Conservation (phyloP, 306 rosid genomes). For the Prunus padus region DNA sequence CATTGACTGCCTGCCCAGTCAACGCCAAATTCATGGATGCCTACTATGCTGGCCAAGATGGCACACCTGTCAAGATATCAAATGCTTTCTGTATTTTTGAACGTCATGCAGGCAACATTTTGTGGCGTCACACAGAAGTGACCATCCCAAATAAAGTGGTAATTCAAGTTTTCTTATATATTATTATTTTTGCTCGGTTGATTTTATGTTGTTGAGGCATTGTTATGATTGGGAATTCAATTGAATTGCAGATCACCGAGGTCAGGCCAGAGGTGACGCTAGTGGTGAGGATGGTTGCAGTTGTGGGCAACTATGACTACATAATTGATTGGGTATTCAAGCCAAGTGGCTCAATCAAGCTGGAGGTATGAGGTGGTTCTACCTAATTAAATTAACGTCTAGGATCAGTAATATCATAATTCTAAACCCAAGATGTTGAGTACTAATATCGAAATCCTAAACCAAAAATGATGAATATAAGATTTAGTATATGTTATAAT, state of each 20-base stretch:
- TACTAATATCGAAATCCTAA: no score
- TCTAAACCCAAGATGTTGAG: no score
- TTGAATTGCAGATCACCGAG: constrained; percentile 40
- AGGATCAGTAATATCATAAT: no score
- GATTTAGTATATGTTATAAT: no score
- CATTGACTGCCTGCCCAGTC: constrained; percentile 48
- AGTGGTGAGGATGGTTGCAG: constrained; percentile 47
- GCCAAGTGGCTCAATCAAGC: constrained; percentile 56
- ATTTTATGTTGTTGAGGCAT: neutral
- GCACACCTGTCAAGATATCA: constrained; percentile 40
- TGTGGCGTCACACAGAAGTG: constrained; percentile 69
- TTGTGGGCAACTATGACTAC: constrained; percentile 53
- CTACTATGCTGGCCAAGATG: constrained; percentile 39
- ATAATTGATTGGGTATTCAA: constrained; percentile 61
- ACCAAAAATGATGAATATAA: no score
- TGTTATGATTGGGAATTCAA: neutral
- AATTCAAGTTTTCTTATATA: neutral
- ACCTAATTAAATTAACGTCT: no score
- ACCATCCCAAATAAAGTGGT: constrained; percentile 36
- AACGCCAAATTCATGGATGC: constrained; percentile 56
- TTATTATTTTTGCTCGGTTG: neutral
- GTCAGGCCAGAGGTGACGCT: constrained; percentile 47
- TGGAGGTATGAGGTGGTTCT: constrained; percentile 29
- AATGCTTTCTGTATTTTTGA: constrained; percentile 61
- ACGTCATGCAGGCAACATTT: constrained; percentile 43